Percentiles rank a stretch among this genome's conserved stretches.
Evolutionary conservation across 768 basidiomycete species (phyloP).

Genomic region (Suillus sp.): DNA sequence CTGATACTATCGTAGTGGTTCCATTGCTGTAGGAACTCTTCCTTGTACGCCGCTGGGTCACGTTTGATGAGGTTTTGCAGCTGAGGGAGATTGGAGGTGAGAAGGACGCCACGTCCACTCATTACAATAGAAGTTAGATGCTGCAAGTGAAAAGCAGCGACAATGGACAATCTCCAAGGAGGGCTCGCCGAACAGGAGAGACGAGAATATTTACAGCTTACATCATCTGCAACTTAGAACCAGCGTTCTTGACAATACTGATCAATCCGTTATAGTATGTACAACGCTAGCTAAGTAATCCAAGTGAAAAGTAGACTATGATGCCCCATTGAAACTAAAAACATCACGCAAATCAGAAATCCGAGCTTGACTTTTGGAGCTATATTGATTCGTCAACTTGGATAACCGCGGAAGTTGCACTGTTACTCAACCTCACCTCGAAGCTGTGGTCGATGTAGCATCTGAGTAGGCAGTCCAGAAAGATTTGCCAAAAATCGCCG

Average conservation of each 20-base stretch:
- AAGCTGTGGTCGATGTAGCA: neutral
- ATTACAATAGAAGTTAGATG: neutral
- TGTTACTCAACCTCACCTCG: conserved; percentile 5
- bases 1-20: conserved; percentile 89
- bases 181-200: neutral
- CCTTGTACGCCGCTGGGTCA: conserved; percentile 85
- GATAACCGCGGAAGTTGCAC: neutral
- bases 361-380: conserved; percentile 1
- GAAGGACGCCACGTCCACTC: conserved; percentile 64
- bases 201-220: conserved; percentile 3
- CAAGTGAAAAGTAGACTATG: neutral
- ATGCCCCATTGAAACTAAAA: conserved; percentile 1
- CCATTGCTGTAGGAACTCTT: conserved; percentile 97
- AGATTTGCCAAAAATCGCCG: neutral
- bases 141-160: neutral
- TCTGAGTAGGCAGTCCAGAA: conserved; percentile 1
- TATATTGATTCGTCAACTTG: neutral
- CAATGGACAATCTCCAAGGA: neutral
- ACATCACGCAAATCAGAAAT: conserved; percentile 1
- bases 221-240: conserved; percentile 2
- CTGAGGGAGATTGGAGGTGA: conserved; percentile 90
- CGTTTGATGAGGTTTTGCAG: conserved; percentile 97
- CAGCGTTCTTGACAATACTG: no score
- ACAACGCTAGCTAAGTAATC: neutral
- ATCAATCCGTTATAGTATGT: neutral